Conservation (phyloP, 176 grass and related monocot species). For the Canna indica region DNA sequence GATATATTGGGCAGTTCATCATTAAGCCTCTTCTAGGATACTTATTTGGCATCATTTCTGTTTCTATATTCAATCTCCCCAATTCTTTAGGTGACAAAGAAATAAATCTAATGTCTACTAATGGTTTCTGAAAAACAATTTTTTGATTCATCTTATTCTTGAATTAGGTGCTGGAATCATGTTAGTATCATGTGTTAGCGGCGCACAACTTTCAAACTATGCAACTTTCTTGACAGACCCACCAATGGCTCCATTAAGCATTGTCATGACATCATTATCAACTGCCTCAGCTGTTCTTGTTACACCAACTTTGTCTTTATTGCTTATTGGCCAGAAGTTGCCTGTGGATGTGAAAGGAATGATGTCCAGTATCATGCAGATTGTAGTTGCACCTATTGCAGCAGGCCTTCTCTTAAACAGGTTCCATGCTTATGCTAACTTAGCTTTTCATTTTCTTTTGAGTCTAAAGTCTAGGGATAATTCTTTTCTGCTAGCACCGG, state of each 20-base stretch:
- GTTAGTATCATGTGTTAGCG: slow-evolving; percentile 95
- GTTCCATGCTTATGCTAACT: slow-evolving; percentile 22
- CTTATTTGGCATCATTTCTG: slow-evolving; percentile 78
- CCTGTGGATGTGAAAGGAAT: slow-evolving; percentile 87
- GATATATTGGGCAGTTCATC: slow-evolving; percentile 77
- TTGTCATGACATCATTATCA: slow-evolving; percentile 97
- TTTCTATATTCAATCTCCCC: slow-evolving; percentile 59
- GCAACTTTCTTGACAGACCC: slow-evolving; percentile 89
- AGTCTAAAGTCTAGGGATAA: background rate
- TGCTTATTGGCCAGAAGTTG: slow-evolving; percentile 92
- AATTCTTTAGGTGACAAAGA: slow-evolving; percentile 54
- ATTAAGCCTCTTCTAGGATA: slow-evolving; percentile 82
- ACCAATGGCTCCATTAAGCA: slow-evolving; percentile 86
- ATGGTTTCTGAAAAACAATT: background rate
- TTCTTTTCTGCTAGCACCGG: background rate
- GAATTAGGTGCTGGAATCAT: slow-evolving; percentile 84
- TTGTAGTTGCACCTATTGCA: slow-evolving; percentile 92
- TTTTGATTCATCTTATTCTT: background rate
- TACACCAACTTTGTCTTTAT: slow-evolving; percentile 77
- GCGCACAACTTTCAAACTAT: slow-evolving; percentile 90
- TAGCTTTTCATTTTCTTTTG: background rate
- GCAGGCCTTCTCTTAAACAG: slow-evolving; percentile 85
- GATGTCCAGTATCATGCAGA: slow-evolving; percentile 92
- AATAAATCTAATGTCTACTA: background rate
- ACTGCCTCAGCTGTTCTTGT: slow-evolving; percentile 85